A percentile compares a stretch with the other conserved stretches of the same genome.
Evolutionary conservation across 73 alveolate genomes (phyloP).

Genomic region (Paramecium pentaurelia): DNA sequence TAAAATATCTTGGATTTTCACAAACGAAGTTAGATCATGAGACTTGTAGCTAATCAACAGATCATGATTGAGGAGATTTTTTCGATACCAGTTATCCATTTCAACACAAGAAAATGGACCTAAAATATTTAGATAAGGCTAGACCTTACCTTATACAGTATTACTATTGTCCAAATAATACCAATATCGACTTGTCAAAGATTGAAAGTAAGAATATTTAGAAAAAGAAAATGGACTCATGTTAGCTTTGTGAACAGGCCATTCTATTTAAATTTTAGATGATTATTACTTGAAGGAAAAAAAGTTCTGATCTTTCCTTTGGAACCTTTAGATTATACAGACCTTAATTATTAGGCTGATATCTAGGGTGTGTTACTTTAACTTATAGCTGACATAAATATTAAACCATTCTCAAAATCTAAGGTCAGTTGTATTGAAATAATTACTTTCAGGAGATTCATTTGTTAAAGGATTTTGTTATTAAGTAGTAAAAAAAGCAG

Average conservation of each 20-base stretch:
- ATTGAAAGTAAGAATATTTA: not conserved
- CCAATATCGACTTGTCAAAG: slow-evolving; percentile 28
- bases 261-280: not conserved
- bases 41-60: not conserved
- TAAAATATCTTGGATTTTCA: not conserved
- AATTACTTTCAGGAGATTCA: not conserved
- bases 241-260: not conserved
- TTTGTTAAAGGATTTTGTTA: not conserved
- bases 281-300: slow-evolving; percentile 9
- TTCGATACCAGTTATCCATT: slow-evolving; percentile 47
- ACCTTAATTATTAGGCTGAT: not conserved
- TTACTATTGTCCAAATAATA: slow-evolving; percentile 19
- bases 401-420: not conserved
- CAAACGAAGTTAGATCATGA: slow-evolving; percentile 25
- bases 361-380: not conserved
- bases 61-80: not conserved
- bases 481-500: not conserved
- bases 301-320: slow-evolving; percentile 27
- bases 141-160: not conserved
- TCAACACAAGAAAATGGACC: slow-evolving; percentile 41
- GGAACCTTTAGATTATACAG: not conserved
- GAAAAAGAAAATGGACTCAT: slow-evolving; percentile 45
- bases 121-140: not conserved
- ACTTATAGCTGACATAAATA: not conserved
- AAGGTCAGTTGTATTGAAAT: not conserved